Base-by-base conservation (phyloP, 345 rosid genomes). In the Citropsis articulata region DNA sequence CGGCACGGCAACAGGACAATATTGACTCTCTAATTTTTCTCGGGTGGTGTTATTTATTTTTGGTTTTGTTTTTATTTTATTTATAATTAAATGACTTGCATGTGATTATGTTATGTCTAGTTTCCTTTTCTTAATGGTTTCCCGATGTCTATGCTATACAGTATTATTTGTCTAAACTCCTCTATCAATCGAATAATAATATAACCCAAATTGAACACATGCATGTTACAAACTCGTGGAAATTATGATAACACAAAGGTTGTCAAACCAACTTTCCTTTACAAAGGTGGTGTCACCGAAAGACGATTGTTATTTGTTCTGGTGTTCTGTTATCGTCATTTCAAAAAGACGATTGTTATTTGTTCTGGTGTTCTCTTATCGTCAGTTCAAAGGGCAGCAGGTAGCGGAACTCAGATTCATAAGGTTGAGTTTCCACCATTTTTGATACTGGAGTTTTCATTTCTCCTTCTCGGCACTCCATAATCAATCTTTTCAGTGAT, bases 351-450 rank as follows among this genome's bases (percentile, higher is more conserved):
- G 45, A 21, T 35, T 21, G 70, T 9, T 4, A 21, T 42, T 18
- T 70, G 28, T 4, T n/a, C 30, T 21, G 9, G 24, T 25, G 30
- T 6, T 63, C 67, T 62, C 33, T 69, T 10, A 61, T 9, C 70
- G 24, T 69, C 35, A 53, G 63, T 83, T 80, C 87, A 75, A 87
- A 76, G 59, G 97, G 87, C 71, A 91, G 67, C 56, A 95, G 57
- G 78, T 91, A 93, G 16, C 98, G 92, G 80, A 95, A 95, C 71
- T 93, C 93, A 7, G 87, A 88, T 70, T 86, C 87, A 69, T 95
- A 93, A 75, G 93, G 91, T 74, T 93, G 98, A 79, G 90, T 85
- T 85, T 91, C 92, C 5, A 88, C 90, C 79, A 86, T 81, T 79
- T 86, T 93, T 56, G 86, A 75, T 9, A 84, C 66, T 8, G 82